phyloP scores from a whole-genome alignment of 164 flowering plant genomes.

The Paratinospora sagittata region DNA sequence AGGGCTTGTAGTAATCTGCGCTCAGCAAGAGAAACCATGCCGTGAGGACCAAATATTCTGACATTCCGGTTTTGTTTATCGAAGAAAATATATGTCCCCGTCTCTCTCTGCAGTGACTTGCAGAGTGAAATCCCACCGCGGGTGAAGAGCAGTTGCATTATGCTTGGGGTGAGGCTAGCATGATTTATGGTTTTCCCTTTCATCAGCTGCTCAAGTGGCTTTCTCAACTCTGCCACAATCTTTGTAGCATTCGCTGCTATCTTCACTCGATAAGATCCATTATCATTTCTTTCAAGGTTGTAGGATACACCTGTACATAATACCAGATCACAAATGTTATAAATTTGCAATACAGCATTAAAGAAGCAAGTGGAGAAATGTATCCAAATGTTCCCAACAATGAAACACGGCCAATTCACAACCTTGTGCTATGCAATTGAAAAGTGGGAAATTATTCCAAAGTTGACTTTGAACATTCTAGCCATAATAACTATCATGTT shows the following conservation, averaged over 20 bases:
- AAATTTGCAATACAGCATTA: neutral
- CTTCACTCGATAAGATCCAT: constrained; percentile 71
- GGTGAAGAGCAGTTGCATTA: constrained; percentile 54
- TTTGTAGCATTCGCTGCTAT: constrained; percentile 77
- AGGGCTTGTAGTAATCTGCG: constrained; percentile 49
- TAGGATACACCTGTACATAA: constrained; percentile 51
- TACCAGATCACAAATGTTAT: neutral
- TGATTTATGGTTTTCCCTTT: constrained; percentile 57
- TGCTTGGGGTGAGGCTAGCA: constrained; percentile 45
- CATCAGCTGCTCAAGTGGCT: constrained; percentile 74
- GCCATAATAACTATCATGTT: no score
- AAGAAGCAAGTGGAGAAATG: neutral
- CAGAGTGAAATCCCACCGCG: constrained; percentile 54
- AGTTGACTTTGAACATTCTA: no score
- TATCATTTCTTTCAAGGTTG: constrained; percentile 40
- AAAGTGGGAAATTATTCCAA: no score
- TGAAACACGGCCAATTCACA: neutral
- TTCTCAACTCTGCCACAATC: constrained; percentile 74
- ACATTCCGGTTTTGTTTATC: constrained; percentile 48
- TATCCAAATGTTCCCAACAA: neutral
- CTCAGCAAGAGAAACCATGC: constrained; percentile 40
- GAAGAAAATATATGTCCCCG: constrained; percentile 56
- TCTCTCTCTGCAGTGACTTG: constrained; percentile 55
- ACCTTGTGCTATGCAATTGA: no score
- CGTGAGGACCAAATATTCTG: constrained; percentile 57